phyloP scores from a whole-genome alignment of 495 filamentous ascomycete genomes.

The Bacidia rubella region DNA sequence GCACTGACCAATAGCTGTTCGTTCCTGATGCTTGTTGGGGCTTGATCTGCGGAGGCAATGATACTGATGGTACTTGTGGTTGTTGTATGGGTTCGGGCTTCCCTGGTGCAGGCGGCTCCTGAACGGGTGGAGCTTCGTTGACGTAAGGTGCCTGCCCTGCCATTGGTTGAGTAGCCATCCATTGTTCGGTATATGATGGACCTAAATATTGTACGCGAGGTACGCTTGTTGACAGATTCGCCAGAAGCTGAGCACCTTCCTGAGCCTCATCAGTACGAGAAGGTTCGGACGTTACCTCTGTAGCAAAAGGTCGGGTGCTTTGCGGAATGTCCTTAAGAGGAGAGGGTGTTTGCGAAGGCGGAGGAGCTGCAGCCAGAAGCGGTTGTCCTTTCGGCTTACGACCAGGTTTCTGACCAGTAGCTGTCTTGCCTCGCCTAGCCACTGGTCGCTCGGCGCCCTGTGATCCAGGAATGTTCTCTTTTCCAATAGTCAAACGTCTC shows the following conservation, averaged over 20 bases:
- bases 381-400: slow-evolving; percentile 19
- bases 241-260: slow-evolving; percentile 17
- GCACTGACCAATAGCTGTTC: slow-evolving; percentile 97
- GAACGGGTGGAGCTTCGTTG: slow-evolving; percentile 7
- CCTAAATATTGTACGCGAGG: background rate
- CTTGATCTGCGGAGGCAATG: slow-evolving; percentile 24
- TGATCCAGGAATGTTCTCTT: slow-evolving; percentile 33
- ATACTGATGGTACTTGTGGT: slow-evolving; percentile 20
- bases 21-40: slow-evolving; percentile 29
- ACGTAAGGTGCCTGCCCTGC: slow-evolving; percentile 4
- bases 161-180: no score
- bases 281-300: slow-evolving; percentile 13
- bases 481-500: slow-evolving; percentile 33
- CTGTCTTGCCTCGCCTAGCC: slow-evolving; percentile 32
- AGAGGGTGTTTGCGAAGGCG: slow-evolving; percentile 10
- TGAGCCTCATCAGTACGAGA: slow-evolving; percentile 12
- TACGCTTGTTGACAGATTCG: slow-evolving; percentile 9
- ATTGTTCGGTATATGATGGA: slow-evolving; percentile 5
- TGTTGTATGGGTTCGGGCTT: slow-evolving; percentile 16
- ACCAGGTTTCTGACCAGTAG: slow-evolving; percentile 26
- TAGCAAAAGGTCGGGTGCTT: slow-evolving; percentile 1
- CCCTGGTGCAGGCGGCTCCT: slow-evolving; percentile 27
- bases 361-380: slow-evolving; percentile 20
- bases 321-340: slow-evolving; percentile 18
- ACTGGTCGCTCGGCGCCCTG: slow-evolving; percentile 41